Conservation (phyloP, 2,329 filamentous ascomycete species). For the Cadophora sp. region DNA sequence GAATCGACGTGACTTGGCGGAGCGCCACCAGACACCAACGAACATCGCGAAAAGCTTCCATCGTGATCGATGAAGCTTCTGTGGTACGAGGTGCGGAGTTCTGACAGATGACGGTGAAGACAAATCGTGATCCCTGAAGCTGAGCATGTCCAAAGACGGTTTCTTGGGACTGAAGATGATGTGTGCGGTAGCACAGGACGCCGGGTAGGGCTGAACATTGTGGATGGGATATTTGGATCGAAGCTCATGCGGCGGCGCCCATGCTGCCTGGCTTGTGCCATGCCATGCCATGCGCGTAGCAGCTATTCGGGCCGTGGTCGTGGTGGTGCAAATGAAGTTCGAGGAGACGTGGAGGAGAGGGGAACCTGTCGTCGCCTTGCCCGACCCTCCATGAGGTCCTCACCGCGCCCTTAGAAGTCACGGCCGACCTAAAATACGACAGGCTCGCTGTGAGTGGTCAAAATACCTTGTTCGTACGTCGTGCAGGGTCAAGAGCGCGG, state of each 20-base stretch:
- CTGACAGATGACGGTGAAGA: slow-evolving; percentile 12
- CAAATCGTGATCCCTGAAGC: slow-evolving; percentile 17
- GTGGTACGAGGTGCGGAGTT: slow-evolving; percentile 1
- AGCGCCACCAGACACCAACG: slow-evolving; percentile 10
- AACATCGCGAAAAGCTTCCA: slow-evolving; percentile 14
- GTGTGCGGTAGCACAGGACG: slow-evolving; percentile 13
- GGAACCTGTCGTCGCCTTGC: slow-evolving; percentile 14
- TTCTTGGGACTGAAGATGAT: slow-evolving; percentile 13
- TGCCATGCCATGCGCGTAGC: slow-evolving; percentile 9
- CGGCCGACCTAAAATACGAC: slow-evolving; percentile 25
- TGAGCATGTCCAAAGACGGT: slow-evolving; percentile 3
- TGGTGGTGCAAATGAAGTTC: slow-evolving; percentile 13
- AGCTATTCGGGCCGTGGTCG: slow-evolving; percentile 21
- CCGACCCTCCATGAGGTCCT: slow-evolving; percentile 8
- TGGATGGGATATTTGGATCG: slow-evolving; percentile 10
- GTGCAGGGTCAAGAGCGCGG: slow-evolving; percentile 15
- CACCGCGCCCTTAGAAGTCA: slow-evolving; percentile 12
- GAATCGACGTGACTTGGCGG: not conserved
- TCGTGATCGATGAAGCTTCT: slow-evolving; percentile 11
- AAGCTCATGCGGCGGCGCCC: slow-evolving; percentile 7
- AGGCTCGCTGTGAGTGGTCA: slow-evolving; percentile 20
- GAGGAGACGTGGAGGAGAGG: slow-evolving; percentile 5
- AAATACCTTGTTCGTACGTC: slow-evolving; percentile 10
- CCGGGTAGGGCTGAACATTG: slow-evolving; percentile 38
- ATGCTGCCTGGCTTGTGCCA: slow-evolving; percentile 11